Evolutionary conservation across 2,329 filamentous ascomycete species (phyloP).

Genomic region (Teratosphaeria destructans): DNA sequence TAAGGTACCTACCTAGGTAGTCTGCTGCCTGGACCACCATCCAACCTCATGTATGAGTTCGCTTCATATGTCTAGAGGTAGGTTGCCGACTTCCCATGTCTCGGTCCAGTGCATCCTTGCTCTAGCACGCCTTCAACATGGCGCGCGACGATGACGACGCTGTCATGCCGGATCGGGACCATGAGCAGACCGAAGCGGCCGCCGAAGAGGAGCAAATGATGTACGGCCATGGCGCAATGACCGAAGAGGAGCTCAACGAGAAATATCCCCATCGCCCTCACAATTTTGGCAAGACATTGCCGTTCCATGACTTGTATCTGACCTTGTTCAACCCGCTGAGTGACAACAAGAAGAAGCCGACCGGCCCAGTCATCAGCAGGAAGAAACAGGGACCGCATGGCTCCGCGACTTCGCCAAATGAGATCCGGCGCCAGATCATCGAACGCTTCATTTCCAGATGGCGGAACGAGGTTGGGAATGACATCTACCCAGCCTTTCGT

Average conservation of each 20-base stretch:
- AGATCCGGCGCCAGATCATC: slow-evolving; percentile 71
- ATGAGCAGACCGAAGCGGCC: slow-evolving; percentile 23
- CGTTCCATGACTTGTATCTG: slow-evolving; percentile 69
- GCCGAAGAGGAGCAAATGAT: slow-evolving; percentile 38
- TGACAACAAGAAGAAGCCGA: slow-evolving; percentile 65
- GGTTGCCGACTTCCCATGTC: neutral
- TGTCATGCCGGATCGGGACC: slow-evolving; percentile 24
- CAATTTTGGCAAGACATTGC: slow-evolving; percentile 69
- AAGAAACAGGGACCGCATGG: slow-evolving; percentile 52
- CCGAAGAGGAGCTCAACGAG: slow-evolving; percentile 39
- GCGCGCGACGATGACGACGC: slow-evolving; percentile 15
- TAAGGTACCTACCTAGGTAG: too few species aligned
- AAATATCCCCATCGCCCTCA: slow-evolving; percentile 70
- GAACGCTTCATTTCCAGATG: slow-evolving; percentile 77
- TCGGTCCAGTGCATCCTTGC: too few species aligned
- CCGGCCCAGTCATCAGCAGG: slow-evolving; percentile 43
- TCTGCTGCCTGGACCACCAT: neutral
- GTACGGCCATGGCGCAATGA: slow-evolving; percentile 36
- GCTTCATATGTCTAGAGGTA: neutral
- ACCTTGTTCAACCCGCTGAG: slow-evolving; percentile 71
- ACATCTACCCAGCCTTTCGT: slow-evolving; percentile 87
- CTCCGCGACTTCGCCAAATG: slow-evolving; percentile 48
- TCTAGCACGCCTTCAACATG: slow-evolving; percentile 15
- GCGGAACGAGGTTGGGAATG: slow-evolving; percentile 78
- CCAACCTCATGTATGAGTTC: neutral